These are phyloP conservation scores for Aspergillus sp. DNA, from an alignment of 2,329 filamentous ascomycete genomes.

Conservation along the genomic window DNA sequence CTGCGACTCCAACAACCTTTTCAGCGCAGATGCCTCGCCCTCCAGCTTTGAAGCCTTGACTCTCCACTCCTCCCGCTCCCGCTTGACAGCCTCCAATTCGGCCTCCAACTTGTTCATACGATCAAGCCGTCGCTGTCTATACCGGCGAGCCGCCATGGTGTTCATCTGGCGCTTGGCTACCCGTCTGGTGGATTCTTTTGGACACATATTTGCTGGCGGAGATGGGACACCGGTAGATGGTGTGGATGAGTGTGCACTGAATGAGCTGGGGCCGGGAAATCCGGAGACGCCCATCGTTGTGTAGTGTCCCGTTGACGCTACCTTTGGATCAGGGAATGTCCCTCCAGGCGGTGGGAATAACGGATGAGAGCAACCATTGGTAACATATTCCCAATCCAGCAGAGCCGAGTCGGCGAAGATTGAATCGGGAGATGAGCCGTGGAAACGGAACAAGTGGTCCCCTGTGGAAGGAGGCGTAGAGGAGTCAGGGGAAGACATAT, in stretches of 20 bases:
- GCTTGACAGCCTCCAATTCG: not conserved
- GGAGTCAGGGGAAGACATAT: not conserved
- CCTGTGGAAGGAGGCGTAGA: not conserved
- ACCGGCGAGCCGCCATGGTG: not conserved
- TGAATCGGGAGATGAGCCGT: not conserved
- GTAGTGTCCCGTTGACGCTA: not conserved
- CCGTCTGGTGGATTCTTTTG: not conserved
- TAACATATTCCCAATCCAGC: not conserved
- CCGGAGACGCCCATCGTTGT: not conserved
- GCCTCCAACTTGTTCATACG: not conserved
- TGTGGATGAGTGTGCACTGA: not conserved
- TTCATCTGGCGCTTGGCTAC: not conserved
- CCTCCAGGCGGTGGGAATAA: no score
- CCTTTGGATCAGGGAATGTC: not conserved
- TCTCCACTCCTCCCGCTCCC: not conserved
- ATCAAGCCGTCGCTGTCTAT: not conserved
- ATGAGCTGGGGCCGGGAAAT: not conserved
- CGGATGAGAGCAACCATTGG: not conserved
- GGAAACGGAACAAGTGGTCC: not conserved
- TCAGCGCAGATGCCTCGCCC: not conserved
- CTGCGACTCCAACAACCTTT: not conserved
- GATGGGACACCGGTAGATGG: not conserved
- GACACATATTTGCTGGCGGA: not conserved
- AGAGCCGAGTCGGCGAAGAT: not conserved
- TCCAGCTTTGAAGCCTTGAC: not conserved